Conservation (phyloP, 2,329 filamentous ascomycete species). For the Amylocarpus encephaloides region DNA sequence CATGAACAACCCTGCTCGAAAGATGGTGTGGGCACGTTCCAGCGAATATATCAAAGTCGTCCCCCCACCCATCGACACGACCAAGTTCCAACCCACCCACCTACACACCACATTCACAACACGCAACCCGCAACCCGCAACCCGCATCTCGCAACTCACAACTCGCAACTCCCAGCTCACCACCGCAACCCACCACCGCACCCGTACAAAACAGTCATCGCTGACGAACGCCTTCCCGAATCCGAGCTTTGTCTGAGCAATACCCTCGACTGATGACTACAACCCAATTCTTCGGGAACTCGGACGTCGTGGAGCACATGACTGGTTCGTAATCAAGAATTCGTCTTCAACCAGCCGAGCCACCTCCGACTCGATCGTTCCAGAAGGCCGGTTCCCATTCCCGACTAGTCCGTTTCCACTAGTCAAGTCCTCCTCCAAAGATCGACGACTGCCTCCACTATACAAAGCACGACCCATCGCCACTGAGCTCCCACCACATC, state of each 20-base stretch:
- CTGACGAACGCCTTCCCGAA: not conserved
- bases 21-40: too few relatives aligned
- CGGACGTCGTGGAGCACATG: not conserved
- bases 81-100: too few relatives aligned
- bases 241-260: not conserved
- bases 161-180: too few relatives aligned
- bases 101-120: too few relatives aligned
- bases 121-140: too few relatives aligned
- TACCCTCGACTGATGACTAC: constrained; percentile 4
- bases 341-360: not conserved
- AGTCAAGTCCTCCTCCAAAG: constrained; percentile 5
- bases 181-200: too few relatives aligned
- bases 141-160: too few relatives aligned
- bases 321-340: constrained; percentile 2
- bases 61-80: too few relatives aligned
- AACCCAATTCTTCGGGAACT: not conserved
- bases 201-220: not conserved
- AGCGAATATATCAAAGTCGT: too few relatives aligned
- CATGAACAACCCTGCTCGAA: too few relatives aligned
- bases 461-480: constrained; percentile 3
- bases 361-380: constrained; percentile 5
- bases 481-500: not conserved
- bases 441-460: too few relatives aligned
- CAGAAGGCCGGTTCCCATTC: not conserved
- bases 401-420: constrained; percentile 1